Evolutionary conservation across 2,329 filamentous ascomycete genomes (phyloP).

Genomic region (Pyrenophora seminiperda): DNA sequence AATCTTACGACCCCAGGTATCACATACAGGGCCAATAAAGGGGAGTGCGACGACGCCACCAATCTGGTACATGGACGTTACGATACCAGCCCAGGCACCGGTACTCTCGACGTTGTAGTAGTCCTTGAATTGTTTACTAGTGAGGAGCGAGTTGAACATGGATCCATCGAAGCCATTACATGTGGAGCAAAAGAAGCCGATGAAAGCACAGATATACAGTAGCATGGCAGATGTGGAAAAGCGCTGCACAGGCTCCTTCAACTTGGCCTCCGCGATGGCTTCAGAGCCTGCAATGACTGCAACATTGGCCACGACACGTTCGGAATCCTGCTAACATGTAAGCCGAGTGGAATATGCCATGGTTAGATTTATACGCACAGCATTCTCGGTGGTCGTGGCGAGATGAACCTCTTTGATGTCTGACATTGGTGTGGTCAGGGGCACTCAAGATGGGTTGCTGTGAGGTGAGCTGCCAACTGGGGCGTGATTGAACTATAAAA

Average conservation of each 20-base stretch:
- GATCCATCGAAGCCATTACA: conserved; percentile 65
- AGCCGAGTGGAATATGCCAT: not conserved
- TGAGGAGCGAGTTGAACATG: conserved; percentile 57
- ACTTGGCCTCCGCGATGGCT: conserved; percentile 61
- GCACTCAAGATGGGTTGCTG: conserved; percentile 16
- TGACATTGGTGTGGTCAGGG: conserved; percentile 19
- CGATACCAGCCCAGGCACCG: conserved; percentile 53
- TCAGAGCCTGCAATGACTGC: conserved; percentile 59
- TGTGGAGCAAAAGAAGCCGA: conserved; percentile 55
- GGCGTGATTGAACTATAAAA: conserved; percentile 20
- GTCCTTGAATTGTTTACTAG: conserved; percentile 53
- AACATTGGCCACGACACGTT: conserved; percentile 38
- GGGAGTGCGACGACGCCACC: conserved; percentile 53
- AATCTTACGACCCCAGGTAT: conserved; percentile 49
- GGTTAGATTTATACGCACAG: conserved; percentile 11
- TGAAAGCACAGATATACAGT: conserved; percentile 29
- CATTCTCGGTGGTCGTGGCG: conserved; percentile 22
- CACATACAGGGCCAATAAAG: conserved; percentile 54
- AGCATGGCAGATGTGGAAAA: conserved; percentile 27
- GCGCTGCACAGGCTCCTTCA: conserved; percentile 56
- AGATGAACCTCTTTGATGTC: conserved; percentile 20
- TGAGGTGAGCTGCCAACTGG: conserved; percentile 7
- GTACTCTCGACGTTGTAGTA: conserved; percentile 51
- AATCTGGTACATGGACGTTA: conserved; percentile 56
- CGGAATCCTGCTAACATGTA: conserved; percentile 13